Percentiles rank a stretch among this genome's conserved stretches.
Conservation (phyloP, 495 filamentous ascomycete species). For the Hyaloscypha variabilis region DNA sequence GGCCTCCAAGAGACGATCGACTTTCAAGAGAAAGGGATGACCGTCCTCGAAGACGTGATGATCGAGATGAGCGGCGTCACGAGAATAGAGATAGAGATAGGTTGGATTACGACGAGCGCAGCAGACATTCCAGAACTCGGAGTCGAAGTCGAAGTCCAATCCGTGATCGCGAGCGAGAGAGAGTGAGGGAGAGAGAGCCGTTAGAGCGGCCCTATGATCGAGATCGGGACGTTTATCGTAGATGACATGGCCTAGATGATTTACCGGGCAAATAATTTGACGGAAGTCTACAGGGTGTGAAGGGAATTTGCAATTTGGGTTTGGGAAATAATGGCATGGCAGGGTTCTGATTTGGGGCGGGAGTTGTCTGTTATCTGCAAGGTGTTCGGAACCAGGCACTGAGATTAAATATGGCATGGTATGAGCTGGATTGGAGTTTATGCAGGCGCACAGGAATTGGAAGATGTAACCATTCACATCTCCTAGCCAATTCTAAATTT, state of each 20-base stretch:
- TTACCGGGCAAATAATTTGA: neutral
- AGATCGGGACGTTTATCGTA: conserved; percentile 25
- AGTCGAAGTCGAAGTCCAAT: conserved; percentile 53
- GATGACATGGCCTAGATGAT: conserved; percentile 4
- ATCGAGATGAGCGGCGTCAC: conserved; percentile 35
- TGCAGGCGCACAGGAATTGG: neutral
- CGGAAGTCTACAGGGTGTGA: neutral
- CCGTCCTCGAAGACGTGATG: conserved; percentile 39
- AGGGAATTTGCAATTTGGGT: neutral
- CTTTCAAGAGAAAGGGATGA: conserved; percentile 43
- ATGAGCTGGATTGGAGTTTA: neutral
- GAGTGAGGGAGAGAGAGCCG: conserved; percentile 24
- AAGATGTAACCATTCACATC: too few species aligned
- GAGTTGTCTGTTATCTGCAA: conserved; percentile 4
- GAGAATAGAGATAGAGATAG: conserved; percentile 38
- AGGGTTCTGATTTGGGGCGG: neutral
- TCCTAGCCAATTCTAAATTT: neutral
- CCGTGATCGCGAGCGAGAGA: conserved; percentile 40
- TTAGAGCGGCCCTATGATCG: conserved; percentile 23
- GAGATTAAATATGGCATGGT: neutral
- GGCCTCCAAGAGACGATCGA: conserved; percentile 30
- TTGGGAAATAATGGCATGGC: conserved; percentile 1
- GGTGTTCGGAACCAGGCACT: conserved; percentile 3
- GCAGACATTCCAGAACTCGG: conserved; percentile 46
- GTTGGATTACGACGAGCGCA: conserved; percentile 50